phyloP scores from a whole-genome alignment of 768 basidiomycete genomes.

The Amanita fuliginea region DNA sequence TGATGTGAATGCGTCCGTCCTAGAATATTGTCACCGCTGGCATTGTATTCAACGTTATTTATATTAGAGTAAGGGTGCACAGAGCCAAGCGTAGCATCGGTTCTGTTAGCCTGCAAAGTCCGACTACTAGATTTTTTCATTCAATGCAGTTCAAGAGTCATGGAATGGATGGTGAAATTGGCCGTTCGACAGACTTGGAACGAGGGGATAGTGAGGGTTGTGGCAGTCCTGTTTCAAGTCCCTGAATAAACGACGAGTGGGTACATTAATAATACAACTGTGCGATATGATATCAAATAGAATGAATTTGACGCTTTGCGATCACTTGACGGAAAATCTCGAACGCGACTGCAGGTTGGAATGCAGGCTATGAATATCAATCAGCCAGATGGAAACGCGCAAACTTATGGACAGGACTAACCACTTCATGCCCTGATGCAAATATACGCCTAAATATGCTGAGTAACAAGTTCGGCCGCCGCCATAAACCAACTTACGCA shows the following conservation, averaged over 20 bases:
- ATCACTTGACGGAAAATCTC: conserved; percentile 51
- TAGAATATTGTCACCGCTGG: neutral
- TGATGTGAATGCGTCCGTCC: neutral
- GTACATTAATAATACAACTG: too few species aligned
- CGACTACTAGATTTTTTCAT: neutral
- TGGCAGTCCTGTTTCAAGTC: too few species aligned
- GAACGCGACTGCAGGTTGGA: conserved; percentile 46
- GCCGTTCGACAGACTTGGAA: neutral
- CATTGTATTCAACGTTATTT: neutral
- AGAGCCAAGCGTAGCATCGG: neutral
- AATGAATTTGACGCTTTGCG: conserved; percentile 40
- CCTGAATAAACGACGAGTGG: too few species aligned
- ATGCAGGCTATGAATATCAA: conserved; percentile 34
- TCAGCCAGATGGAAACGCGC: neutral
- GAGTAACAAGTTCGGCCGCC: neutral
- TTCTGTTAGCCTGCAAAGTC: neutral
- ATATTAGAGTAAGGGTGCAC: neutral
- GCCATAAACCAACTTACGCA: conserved; percentile 32
- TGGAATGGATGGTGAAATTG: neutral
- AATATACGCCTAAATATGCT: conserved; percentile 34
- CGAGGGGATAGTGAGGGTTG: neutral
- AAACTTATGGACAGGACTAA: conserved; percentile 22
- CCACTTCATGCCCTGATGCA: conserved; percentile 53
- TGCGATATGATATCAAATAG: conserved; percentile 22
- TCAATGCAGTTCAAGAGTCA: neutral